Base-by-base conservation (phyloP, 805 yeast species). In the Ogataea zsoltii region DNA sequence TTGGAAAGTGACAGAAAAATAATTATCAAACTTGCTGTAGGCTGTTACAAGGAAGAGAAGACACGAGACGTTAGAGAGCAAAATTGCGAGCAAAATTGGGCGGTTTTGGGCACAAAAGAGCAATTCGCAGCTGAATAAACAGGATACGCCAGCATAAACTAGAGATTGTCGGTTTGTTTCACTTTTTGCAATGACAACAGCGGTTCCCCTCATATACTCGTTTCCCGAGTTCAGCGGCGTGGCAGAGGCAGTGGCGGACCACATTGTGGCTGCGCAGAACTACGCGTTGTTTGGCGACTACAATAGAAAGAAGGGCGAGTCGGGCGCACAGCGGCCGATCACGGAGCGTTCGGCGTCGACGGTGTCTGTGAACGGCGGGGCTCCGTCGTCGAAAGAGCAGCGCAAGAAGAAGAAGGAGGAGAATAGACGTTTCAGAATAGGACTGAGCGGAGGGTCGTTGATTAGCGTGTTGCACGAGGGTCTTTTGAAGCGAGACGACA, bases 211-310 rank as follows among this genome's bases (percentile, higher is more conserved):
- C 50, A 85, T 92, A 42, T 91, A 88, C 75, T 88, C 97, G 41
- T 92, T 94, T 65, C 94, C 90, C 35, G 96, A 87, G 65, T 84
- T 88, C 60, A 74, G 82, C 23, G 94, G 88, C 14, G 97, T 92
- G 26, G 97, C 98, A 2, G 96, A 87, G 44, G 98, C 98, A 18
- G 96, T 92, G 23, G 97, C 97, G 1, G 97, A 94, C 67, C 96
- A 91, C 66, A 85, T 92, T 39, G 81, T 90, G 29, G 80, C 87
- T 23, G 95, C 96, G 11, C 98, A 94, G 68, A 88, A 91, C 60
- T 67, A 76, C 50, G 79, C 90, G 9, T 68, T 86, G 31, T 77
- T 53, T 37, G 65, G 63, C 15, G 62, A 59, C 44, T 33, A 46
- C 40, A 54, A 58, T 39, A 53, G 57, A 38, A 54, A 53, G 50